Base-by-base conservation (phyloP, 1,284 basidiomycete genomes). In the Trichosporon coremiiforme region DNA sequence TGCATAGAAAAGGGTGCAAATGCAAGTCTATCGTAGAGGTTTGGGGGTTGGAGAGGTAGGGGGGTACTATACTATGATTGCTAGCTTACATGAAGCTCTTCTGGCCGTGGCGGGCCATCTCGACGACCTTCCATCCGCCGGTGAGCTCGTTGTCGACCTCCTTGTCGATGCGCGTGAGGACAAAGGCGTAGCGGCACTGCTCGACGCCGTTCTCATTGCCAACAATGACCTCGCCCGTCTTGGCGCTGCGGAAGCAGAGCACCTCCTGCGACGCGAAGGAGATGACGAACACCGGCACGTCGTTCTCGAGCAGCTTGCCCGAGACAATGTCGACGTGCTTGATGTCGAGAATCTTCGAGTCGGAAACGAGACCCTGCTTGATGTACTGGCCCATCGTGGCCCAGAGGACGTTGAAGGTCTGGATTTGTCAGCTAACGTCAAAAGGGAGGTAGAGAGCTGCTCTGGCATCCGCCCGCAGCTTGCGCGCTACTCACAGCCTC, bases 381-480 rank as follows among this genome's bases (percentile, higher is more conserved):
- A 97, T 86, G 83, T 95, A 98, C 75, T 94, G 91, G 77, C 97
- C 94, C 88, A 99, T 92, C 2, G 95, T 97, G 2, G 96, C 96
- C 91, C 95, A 97, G 2, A 98, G 87, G 12, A 99, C 93, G 78
- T 98, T 98, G 84, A 95, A 94, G 2, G 94, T 95, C 93, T 95
- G 71, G 12, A 38, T 3, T 1, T 31, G 55, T 60, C 55, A 60
- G 55, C 55, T 57, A n/a, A 4, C 17, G 15, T 35, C 41, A 50
- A 41, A n/a, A 45, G 3, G 10, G 15, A 5, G 25, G 15, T 20
- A 10, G 25, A 47, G 13, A 31, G 45, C 45, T 20, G 45, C 45
- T 47, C 6, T 3, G 47, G 65, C 25, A 12, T 12, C 5, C 15
- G 12, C 29, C 10, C 65, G 20, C 66, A 15, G 33, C 33, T 38